Evolutionary conservation across 805 yeast genomes (phyloP).

Genomic region (baker's yeast (Saccharomyces cerevisiae)): DNA sequence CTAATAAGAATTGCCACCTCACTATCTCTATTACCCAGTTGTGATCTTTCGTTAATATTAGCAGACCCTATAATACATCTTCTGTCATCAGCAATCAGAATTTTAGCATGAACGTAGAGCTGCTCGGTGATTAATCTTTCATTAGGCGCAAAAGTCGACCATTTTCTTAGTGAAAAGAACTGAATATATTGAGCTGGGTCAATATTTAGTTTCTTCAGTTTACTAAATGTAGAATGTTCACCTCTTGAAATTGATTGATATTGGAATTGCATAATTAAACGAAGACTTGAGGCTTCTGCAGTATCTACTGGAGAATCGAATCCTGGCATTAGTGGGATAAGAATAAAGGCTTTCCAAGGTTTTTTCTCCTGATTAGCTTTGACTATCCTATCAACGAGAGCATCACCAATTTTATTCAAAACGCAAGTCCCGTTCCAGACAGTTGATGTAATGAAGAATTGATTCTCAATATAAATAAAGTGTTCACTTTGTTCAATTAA

Average conservation of each 20-base stretch:
- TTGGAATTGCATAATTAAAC: conserved; percentile 95
- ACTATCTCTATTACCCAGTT: conserved; percentile 89
- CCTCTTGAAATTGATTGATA: conserved; percentile 91
- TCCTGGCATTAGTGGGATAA: conserved; percentile 96
- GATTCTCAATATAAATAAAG: conserved; percentile 90
- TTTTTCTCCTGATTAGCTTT: conserved; percentile 73
- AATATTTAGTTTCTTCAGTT: conserved; percentile 69
- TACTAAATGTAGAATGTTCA: conserved; percentile 74
- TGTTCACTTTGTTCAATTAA: conserved; percentile 88
- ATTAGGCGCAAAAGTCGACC: conserved; percentile 85
- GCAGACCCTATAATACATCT: conserved; percentile 95
- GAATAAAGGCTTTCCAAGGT: conserved; percentile 81
- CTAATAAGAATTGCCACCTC: conserved; percentile 87
- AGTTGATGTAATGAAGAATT: conserved; percentile 88
- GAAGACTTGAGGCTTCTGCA: conserved; percentile 88
- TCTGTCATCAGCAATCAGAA: conserved; percentile 86
- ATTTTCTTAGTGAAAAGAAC: conserved; percentile 84
- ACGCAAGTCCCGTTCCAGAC: conserved; percentile 75
- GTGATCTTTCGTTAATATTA: conserved; percentile 91
- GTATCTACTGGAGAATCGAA: conserved; percentile 88
- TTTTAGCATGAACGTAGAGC: conserved; percentile 87
- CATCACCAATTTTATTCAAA: conserved; percentile 84
- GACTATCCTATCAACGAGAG: conserved; percentile 90
- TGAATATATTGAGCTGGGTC: conserved; percentile 87
- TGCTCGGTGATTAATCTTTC: conserved; percentile 79